Conservation (phyloP, 495 filamentous ascomycete genomes). For the Pyrenula aspistea region DNA sequence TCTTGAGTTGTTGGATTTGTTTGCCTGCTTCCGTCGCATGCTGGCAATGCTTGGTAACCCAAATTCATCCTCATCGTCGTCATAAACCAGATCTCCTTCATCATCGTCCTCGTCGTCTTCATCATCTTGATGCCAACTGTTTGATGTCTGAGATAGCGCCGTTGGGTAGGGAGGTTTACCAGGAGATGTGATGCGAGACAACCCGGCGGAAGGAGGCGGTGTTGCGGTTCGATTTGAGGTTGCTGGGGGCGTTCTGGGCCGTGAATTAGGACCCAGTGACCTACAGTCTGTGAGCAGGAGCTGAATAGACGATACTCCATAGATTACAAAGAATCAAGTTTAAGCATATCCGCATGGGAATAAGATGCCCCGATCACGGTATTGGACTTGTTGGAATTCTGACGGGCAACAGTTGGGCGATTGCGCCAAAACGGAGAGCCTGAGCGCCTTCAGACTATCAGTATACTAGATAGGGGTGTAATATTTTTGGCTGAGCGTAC, state of each 20-base stretch:
- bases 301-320: constrained; percentile 2
- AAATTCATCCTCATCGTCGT: constrained; percentile 89
- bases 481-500: constrained; percentile 23
- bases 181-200: constrained; percentile 36
- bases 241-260: constrained; percentile 11
- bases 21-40: constrained; percentile 60
- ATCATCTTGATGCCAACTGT: constrained; percentile 53
- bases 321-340: constrained; percentile 61
- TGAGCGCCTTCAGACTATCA: constrained; percentile 42
- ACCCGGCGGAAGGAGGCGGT: constrained; percentile 39
- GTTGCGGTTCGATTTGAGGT: constrained; percentile 47
- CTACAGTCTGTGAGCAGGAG: not conserved
- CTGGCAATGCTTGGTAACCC: constrained; percentile 81
- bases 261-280: not conserved
- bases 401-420: constrained; percentile 28
- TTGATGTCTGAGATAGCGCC: constrained; percentile 61
- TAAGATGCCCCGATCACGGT: constrained; percentile 92
- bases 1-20: constrained; percentile 25
- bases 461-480: constrained; percentile 6
- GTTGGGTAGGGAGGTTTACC: constrained; percentile 60
- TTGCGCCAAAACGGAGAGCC: constrained; percentile 86
- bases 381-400: constrained; percentile 35
- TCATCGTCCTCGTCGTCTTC: constrained; percentile 46
- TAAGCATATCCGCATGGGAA: constrained; percentile 89
- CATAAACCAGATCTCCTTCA: constrained; percentile 58